Percentiles rank a stretch among this genome's conserved stretches.
Evolutionary conservation across 352 stramenopile species (phyloP).

Genomic region (Pythium guiyangense): DNA sequence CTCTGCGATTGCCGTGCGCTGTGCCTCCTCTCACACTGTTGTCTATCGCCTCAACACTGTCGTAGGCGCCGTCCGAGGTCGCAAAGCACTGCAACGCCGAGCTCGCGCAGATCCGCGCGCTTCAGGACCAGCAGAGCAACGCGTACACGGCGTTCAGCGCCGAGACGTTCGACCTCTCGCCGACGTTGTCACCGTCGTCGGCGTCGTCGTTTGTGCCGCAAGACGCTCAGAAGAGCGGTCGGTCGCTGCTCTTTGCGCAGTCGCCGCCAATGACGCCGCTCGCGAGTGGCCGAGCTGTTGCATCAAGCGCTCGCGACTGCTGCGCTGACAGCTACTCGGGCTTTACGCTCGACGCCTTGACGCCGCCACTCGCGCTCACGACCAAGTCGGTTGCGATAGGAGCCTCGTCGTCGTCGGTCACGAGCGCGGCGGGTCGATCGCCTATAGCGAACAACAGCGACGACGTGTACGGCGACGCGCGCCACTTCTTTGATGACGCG

Average conservation of each 20-base stretch:
- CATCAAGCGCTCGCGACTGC: background rate
- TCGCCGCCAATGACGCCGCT: slow-evolving; percentile 3
- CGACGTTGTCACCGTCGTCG: slow-evolving; percentile 8
- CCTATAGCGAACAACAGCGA: background rate
- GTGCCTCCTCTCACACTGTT: too few species aligned
- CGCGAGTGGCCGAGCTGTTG: background rate
- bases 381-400: background rate
- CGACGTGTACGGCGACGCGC: slow-evolving; percentile 5
- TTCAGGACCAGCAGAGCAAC: slow-evolving; percentile 45
- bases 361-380: slow-evolving; percentile 17
- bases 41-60: background rate
- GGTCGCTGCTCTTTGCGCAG: slow-evolving; percentile 40
- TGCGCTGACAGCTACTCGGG: slow-evolving; percentile 36
- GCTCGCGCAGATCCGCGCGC: slow-evolving; percentile 28
- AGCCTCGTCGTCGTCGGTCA: background rate
- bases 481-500: slow-evolving; percentile 4
- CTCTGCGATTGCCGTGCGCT: too few species aligned
- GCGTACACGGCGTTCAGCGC: slow-evolving; percentile 68
- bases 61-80: slow-evolving; percentile 46
- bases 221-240: slow-evolving; percentile 1
- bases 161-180: slow-evolving; percentile 37
- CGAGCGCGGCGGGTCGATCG: background rate
- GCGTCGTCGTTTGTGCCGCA: background rate
- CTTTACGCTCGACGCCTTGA: slow-evolving; percentile 39
- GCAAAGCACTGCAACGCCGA: slow-evolving; percentile 55